A percentile compares a stretch with the other conserved stretches of the same genome.
These are phyloP conservation scores for Phialophora verrucosa DNA, from an alignment of 2,329 filamentous ascomycete genomes.

Conservation along the genomic window DNA sequence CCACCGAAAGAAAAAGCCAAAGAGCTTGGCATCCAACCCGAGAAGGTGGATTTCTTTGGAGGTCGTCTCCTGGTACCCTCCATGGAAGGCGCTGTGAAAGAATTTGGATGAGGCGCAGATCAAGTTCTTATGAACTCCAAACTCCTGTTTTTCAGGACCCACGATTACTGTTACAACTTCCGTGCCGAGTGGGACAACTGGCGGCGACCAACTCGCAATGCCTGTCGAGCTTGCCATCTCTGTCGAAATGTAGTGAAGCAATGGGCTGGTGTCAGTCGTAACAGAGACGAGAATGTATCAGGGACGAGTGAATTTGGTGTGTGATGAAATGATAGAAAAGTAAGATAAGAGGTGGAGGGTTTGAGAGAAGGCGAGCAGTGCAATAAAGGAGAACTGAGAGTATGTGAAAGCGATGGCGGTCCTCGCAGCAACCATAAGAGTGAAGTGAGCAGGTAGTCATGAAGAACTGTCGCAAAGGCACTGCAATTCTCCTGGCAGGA, in stretches of 20 bases:
- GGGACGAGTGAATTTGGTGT: not conserved
- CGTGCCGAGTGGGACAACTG: not conserved
- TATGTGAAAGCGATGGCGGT: not conserved
- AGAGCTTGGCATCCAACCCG: not conserved
- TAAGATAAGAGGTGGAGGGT: not conserved
- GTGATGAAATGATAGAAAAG: not conserved
- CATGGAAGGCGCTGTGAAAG: constrained; percentile 6
- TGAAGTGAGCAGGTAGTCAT: constrained; percentile 1
- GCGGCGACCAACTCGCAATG: not conserved
- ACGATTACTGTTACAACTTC: not conserved
- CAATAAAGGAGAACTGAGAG: not conserved
- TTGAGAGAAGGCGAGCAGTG: not conserved
- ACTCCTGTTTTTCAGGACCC: not conserved
- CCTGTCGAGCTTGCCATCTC: not conserved
- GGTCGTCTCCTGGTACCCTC: not conserved
- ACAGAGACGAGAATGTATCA: not conserved
- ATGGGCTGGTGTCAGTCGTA: not conserved
- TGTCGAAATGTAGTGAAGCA: not conserved
- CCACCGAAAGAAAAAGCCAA: constrained; percentile 7
- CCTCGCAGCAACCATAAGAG: not conserved
- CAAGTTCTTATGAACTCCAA: not conserved
- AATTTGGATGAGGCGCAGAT: not conserved
- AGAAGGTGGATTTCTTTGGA: not conserved
- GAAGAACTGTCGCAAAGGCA: not conserved
- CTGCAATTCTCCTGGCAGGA: not conserved